A percentile compares a stretch with the other conserved stretches of the same genome.
Conservation (phyloP, 148 eudicot genomes). For the Vaccinium corymbosum region DNA sequence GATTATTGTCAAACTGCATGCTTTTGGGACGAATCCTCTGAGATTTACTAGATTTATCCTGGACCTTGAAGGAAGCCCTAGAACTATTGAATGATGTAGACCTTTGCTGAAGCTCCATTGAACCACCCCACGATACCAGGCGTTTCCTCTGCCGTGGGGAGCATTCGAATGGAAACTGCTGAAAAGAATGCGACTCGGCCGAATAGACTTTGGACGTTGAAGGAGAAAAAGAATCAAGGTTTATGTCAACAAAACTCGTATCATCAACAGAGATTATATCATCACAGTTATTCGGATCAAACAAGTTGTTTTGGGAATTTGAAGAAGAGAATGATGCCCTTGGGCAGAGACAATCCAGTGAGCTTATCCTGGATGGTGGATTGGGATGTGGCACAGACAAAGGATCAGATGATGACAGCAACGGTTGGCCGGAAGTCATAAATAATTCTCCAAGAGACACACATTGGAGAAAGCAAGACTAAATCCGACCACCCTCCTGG, state of each 20-base stretch:
- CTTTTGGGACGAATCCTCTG: constrained; percentile 53
- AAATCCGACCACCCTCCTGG: constrained; percentile 1
- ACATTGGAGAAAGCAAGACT: constrained; percentile 39
- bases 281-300: constrained; percentile 33
- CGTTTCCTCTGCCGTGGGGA: constrained; percentile 52
- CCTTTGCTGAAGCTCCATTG: constrained; percentile 45
- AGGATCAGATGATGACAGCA: constrained; percentile 33
- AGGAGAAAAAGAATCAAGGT: constrained; percentile 27
- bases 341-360: constrained; percentile 34
- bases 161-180: constrained; percentile 33
- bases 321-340: constrained; percentile 37
- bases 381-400: constrained; percentile 27
- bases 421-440: constrained; percentile 58
- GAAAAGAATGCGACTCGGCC: constrained; percentile 33
- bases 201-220: constrained; percentile 30
- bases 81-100: constrained; percentile 42
- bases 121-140: constrained; percentile 71
- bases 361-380: constrained; percentile 30
- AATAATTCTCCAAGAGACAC: constrained; percentile 34
- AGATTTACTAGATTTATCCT: constrained; percentile 41
- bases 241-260: constrained; percentile 22
- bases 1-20: constrained; percentile 66
- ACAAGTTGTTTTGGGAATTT: constrained; percentile 19
- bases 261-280: constrained; percentile 25
- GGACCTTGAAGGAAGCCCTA: constrained; percentile 39